These are phyloP conservation scores for Leishmania mexicana DNA, from an alignment of 208 protist genomes.

Conservation along the genomic window DNA sequence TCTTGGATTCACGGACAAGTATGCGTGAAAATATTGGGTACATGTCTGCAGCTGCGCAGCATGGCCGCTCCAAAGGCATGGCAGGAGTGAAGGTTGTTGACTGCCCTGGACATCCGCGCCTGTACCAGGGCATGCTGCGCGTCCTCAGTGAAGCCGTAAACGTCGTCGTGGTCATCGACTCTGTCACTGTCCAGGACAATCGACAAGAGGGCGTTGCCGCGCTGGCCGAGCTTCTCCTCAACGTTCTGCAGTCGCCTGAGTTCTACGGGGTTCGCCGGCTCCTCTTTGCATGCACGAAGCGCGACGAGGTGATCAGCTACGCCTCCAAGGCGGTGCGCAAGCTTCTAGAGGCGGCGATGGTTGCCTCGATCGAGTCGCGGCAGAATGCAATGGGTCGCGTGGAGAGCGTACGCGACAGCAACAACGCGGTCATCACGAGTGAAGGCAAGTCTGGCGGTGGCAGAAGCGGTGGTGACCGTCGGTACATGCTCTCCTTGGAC, in stretches of 20 bases:
- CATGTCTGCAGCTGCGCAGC: conserved; percentile 6
- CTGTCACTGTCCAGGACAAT: conserved; percentile 78
- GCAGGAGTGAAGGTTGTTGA: conserved; percentile 53
- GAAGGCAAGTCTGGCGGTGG: conserved; percentile 12
- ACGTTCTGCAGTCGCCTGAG: conserved; percentile 60
- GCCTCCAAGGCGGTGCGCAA: conserved; percentile 69
- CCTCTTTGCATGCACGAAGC: conserved; percentile 79
- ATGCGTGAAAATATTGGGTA: conserved; percentile 62
- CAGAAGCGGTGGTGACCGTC: conserved; percentile 15
- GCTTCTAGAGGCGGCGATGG: conserved; percentile 75
- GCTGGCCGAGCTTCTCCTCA: conserved; percentile 70
- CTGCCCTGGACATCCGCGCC: conserved; percentile 79
- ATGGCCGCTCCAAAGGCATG: neutral
- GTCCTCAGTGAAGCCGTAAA: conserved; percentile 51
- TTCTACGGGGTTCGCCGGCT: conserved; percentile 71
- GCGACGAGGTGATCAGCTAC: conserved; percentile 87
- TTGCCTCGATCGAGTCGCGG: conserved; percentile 43
- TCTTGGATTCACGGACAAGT: conserved; percentile 53
- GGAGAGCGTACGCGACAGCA: conserved; percentile 64
- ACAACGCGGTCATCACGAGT: conserved; percentile 35
- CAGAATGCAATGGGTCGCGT: conserved; percentile 59
- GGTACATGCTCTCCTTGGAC: conserved; percentile 49
- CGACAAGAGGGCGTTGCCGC: conserved; percentile 68
- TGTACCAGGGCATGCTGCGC: conserved; percentile 49
- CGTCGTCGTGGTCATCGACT: conserved; percentile 78